Base-by-base conservation (phyloP, 176 grass and related monocot genomes). In the Paspalum vaginatum region DNA sequence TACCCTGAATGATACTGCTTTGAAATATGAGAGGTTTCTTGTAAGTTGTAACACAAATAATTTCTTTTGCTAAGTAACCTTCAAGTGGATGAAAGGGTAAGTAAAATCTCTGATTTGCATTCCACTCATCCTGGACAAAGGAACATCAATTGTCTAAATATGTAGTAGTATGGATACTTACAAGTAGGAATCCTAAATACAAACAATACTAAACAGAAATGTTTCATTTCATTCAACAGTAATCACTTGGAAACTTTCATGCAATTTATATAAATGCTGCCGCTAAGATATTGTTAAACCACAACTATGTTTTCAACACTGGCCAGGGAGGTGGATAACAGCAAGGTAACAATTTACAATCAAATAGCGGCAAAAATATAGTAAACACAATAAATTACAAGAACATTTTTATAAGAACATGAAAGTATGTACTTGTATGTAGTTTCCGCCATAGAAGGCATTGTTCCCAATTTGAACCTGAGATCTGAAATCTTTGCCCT, bases 401-500 rank as follows among this genome's bases (percentile, higher is more conserved):
- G 8, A 47, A 71, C 54, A 39, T 15, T 10, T 58, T 60, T 43
- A 39, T 24, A 14, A 40, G 25, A 75, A 74, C 9, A 59, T n/a
- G 8, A 14, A 40, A 68, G 44, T 46, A 22, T n/a, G 52, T 83
- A 98, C 95, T 88, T 98, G 92, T 9, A 98, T 93, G 64, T 98
- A 98, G 85, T 93, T 93, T 60, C 24, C 88, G 70, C 95, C 88
- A 87, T 75, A 94, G 58, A 88, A 92, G 1, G 46, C 85, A 81
- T 83, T 71, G 40, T 83, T 98, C 64, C 80, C 87, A 67, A 91
- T 1, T 75, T 98, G 90, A 81, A 91, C 54, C 55, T 81, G 86
- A 57, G 90, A 69, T 81, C 87, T 85, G 70, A 74, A 98, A 91
- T 92, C 88, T 58, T 80, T 91, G 6, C 95, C 95, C 95, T 98